Conservation (phyloP, 345 rosid genomes). For the Gossypium mustelinum region DNA sequence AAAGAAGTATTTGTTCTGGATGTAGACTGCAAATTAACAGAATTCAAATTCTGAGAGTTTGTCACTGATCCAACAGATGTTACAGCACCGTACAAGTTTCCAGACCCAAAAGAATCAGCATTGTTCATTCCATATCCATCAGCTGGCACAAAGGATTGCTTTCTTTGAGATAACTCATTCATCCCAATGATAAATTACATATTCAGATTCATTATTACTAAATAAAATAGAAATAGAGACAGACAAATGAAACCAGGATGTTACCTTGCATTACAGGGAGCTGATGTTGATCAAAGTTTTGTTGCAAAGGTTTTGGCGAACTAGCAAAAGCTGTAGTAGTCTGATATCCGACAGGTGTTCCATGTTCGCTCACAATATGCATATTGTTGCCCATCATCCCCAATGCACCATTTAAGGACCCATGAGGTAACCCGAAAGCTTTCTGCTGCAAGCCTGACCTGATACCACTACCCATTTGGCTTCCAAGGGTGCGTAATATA, state of each 20-base stretch:
- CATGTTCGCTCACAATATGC: constrained; percentile 48
- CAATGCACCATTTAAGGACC: constrained; percentile 53
- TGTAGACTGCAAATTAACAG: constrained; percentile 51
- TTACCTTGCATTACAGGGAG: constrained; percentile 62
- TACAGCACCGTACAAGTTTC: constrained; percentile 51
- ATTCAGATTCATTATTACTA: constrained; percentile 4
- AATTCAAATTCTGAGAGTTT: constrained; percentile 47
- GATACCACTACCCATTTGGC: constrained; percentile 56
- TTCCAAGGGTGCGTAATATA: constrained; percentile 60
- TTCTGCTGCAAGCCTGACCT: constrained; percentile 74
- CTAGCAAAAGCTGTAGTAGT: constrained; percentile 42
- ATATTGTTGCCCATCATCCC: constrained; percentile 55
- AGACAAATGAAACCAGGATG: constrained; percentile 3
- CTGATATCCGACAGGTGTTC: constrained; percentile 52
- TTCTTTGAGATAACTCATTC: constrained; percentile 17
- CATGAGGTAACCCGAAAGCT: constrained; percentile 58
- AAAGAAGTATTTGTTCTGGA: constrained; percentile 46
- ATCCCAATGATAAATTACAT: constrained; percentile 20
- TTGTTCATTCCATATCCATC: constrained; percentile 56
- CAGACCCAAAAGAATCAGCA: constrained; percentile 59
- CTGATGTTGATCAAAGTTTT: constrained; percentile 65
- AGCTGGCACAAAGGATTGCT: constrained; percentile 41
- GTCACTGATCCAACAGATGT: constrained; percentile 47
- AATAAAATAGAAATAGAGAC: constrained; percentile 15
- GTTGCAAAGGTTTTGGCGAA: constrained; percentile 58